Evolutionary conservation across 2,329 filamentous ascomycete species (phyloP).

Genomic region (Penicillium palitans): DNA sequence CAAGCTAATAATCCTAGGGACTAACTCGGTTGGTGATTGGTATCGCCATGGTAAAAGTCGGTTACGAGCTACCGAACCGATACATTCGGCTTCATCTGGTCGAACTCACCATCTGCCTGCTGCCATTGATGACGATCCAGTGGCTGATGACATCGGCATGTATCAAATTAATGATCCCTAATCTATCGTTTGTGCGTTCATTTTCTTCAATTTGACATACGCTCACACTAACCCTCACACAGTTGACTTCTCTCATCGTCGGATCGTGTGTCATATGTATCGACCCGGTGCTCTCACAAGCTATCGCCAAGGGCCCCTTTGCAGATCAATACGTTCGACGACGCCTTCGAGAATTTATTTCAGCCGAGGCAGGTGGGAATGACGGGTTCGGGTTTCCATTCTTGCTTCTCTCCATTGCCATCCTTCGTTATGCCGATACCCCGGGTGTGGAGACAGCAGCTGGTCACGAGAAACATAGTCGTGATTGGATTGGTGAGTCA

Average conservation of each 20-base stretch:
- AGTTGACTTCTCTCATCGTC: slow-evolving; percentile 57
- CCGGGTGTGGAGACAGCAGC: slow-evolving; percentile 23
- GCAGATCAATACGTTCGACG: slow-evolving; percentile 62
- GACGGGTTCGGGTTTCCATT: slow-evolving; percentile 65
- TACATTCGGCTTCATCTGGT: slow-evolving; percentile 54
- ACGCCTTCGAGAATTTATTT: slow-evolving; percentile 61
- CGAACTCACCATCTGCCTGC: slow-evolving; percentile 56
- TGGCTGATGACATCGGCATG: slow-evolving; percentile 61
- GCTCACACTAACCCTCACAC: neutral
- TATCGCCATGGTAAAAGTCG: slow-evolving; percentile 63
- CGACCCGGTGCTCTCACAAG: slow-evolving; percentile 63
- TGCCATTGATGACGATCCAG: slow-evolving; percentile 64
- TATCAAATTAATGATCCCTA: slow-evolving; percentile 56
- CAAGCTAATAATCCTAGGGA: slow-evolving; percentile 34
- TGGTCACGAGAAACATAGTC: slow-evolving; percentile 23
- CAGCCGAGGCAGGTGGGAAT: slow-evolving; percentile 62
- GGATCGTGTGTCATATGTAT: slow-evolving; percentile 63
- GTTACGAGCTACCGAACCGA: slow-evolving; percentile 61
- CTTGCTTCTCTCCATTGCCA: slow-evolving; percentile 58
- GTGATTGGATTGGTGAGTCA: slow-evolving; percentile 33
- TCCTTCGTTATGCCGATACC: slow-evolving; percentile 56
- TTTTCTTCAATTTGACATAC: neutral
- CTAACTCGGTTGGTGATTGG: slow-evolving; percentile 62
- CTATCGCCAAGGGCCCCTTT: slow-evolving; percentile 63
- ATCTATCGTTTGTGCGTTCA: slow-evolving; percentile 47